A percentile compares a stretch with the other conserved stretches of the same genome.
Evolutionary conservation across 2,329 filamentous ascomycete species (phyloP).

Genomic region (Annulohypoxylon truncatum): DNA sequence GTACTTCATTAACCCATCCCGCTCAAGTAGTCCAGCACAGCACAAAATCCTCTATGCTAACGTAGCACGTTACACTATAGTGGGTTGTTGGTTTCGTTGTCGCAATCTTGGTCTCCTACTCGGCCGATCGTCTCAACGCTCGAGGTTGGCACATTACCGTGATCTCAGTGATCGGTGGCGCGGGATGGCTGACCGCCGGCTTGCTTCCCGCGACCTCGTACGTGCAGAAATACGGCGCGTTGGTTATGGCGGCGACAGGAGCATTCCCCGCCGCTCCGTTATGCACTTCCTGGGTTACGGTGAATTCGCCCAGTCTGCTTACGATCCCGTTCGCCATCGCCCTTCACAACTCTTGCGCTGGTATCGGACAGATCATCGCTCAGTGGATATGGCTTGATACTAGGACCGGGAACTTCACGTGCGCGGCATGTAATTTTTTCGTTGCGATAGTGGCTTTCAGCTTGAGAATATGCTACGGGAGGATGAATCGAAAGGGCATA

Average conservation of each 20-base stretch:
- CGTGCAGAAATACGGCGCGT: conserved; percentile 50
- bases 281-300: conserved; percentile 54
- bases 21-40: background rate
- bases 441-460: conserved; percentile 39
- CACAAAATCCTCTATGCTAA: background rate
- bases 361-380: conserved; percentile 53
- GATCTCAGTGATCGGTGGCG: conserved; percentile 46
- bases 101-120: conserved; percentile 43
- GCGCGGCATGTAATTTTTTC: conserved; percentile 53
- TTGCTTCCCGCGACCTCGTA: conserved; percentile 46
- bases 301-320: conserved; percentile 52
- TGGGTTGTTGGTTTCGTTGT: conserved; percentile 47
- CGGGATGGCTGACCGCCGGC: conserved; percentile 50
- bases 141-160: conserved; percentile 44
- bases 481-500: conserved; percentile 41
- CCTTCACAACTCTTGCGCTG: conserved; percentile 53
- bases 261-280: conserved; percentile 53
- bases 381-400: conserved; percentile 55
- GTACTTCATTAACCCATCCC: background rate
- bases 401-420: conserved; percentile 55
- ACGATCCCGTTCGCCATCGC: conserved; percentile 54
- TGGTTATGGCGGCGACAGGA: conserved; percentile 53
- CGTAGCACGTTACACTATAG: background rate
- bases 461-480: conserved; percentile 41
- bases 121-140: conserved; percentile 43